Percentiles rank a stretch among this genome's conserved stretches.
phyloP scores from a whole-genome alignment of 2,329 filamentous ascomycete genomes.

The Botrytis aclada region DNA sequence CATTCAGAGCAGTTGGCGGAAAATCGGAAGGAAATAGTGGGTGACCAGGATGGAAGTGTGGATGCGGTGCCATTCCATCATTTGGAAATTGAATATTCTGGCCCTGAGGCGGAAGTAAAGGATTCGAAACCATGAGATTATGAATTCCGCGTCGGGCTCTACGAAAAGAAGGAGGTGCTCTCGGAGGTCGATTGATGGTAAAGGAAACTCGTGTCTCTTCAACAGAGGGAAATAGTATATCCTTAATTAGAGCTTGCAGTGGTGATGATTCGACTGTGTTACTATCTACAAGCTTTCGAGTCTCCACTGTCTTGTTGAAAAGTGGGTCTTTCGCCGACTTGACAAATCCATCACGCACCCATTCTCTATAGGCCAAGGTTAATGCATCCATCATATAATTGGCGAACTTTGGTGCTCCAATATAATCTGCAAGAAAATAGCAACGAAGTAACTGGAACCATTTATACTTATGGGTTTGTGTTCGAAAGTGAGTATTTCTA shows the following conservation, averaged over 20 bases:
- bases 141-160: not conserved
- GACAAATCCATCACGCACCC: not conserved
- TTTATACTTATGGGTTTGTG: not conserved
- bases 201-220: not conserved
- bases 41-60: not conserved
- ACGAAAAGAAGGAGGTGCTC: not conserved
- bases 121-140: not conserved
- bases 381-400: conserved; percentile 4
- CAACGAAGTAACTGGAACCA: conserved; percentile 3
- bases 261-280: not conserved
- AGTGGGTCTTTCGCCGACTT: not conserved
- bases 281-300: not conserved
- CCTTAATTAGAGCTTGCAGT: not conserved
- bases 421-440: conserved; percentile 4
- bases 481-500: not conserved
- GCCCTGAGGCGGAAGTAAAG: not conserved
- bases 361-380: not conserved
- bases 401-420: not conserved
- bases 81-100: not conserved
- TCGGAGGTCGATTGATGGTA: not conserved
- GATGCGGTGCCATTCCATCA: not conserved
- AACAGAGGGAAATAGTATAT: not conserved
- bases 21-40: not conserved
- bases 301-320: not conserved
- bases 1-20: not conserved